Base-by-base conservation (phyloP, 495 filamentous ascomycete genomes). In the Hyphodiscus hymeniophilus region DNA sequence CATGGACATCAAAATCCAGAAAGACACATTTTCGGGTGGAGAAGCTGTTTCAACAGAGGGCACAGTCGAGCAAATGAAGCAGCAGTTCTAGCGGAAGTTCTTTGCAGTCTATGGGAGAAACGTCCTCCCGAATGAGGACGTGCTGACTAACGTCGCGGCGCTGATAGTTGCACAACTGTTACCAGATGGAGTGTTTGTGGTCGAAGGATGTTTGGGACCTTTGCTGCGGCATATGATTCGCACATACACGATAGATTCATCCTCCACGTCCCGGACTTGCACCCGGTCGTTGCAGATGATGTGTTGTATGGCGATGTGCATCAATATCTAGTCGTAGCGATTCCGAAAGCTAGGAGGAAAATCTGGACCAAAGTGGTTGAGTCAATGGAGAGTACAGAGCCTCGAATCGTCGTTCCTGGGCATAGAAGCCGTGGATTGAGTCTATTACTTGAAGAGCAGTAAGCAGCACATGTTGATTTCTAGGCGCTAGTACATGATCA, bases 331-430 rank as follows among this genome's bases (percentile, higher is more conserved):
- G 55, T 44, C 1, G 65, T 70, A 39, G 54, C 58, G 1, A 52
- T 53, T 2, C 58, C 56, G 0, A 42, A 50, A 6, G 34, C 35
- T 1, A 57, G 61, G 48, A 44, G 60, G 7, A 42, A 56, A 22
- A 57, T 60, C 13, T 70, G 67, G 66, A 44, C 66, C 17, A 39
- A 38, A 3, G 53, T 62, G 0, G 47, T 71, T 15, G 59, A 65
- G 18, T 60, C 57, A 31, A 45, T 68, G 1, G 60, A 57, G 13
- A 41, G 60, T n/a, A 49, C 60, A 12, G 22, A 59, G 0, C 65
- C 66, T 2, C 33, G 50, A n/a, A 55, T 35, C 2, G 66, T 69
- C 12, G 46, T 71, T 11, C 49, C 59, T 0, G 57, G 57, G 1
- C 66, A 71, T 44, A 60, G 63, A 33, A 34, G 17, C 34, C 13